Conservation (phyloP, 495 filamentous ascomycete genomes). For the Xylaria flabelliformis region DNA sequence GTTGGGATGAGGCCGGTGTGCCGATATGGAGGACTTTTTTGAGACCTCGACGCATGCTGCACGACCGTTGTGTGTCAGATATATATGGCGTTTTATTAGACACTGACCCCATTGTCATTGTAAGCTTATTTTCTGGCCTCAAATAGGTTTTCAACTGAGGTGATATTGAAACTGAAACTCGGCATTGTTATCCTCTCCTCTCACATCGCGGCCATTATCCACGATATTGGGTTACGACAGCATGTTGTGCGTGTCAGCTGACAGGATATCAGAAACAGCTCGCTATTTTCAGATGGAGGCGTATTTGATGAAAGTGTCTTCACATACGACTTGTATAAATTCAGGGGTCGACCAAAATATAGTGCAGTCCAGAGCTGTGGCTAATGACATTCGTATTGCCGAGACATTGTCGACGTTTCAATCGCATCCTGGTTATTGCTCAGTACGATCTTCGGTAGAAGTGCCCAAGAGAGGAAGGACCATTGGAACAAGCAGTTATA, state of each 20-base stretch:
- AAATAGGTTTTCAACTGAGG: background rate
- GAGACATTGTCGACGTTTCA: constrained; percentile 18
- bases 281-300: background rate
- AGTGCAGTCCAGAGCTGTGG: background rate
- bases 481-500: background rate
- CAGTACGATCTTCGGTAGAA: background rate
- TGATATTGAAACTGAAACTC: constrained; percentile 8
- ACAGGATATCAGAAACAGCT: constrained; percentile 4
- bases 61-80: constrained; percentile 37
- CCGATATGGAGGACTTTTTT: background rate
- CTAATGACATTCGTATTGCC: background rate
- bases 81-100: constrained; percentile 6
- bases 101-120: background rate
- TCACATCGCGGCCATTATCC: background rate
- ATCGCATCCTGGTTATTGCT: background rate
- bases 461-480: background rate
- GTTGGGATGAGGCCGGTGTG: background rate
- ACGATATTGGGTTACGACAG: background rate
- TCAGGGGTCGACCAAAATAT: background rate
- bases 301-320: background rate
- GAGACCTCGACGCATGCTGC: constrained; percentile 35
- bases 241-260: background rate
- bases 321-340: background rate
- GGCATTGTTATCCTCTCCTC: background rate
- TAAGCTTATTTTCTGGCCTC: background rate